Evolutionary conservation across 2,329 filamentous ascomycete species (phyloP).

Genomic region (Paracamarosporium sp.): DNA sequence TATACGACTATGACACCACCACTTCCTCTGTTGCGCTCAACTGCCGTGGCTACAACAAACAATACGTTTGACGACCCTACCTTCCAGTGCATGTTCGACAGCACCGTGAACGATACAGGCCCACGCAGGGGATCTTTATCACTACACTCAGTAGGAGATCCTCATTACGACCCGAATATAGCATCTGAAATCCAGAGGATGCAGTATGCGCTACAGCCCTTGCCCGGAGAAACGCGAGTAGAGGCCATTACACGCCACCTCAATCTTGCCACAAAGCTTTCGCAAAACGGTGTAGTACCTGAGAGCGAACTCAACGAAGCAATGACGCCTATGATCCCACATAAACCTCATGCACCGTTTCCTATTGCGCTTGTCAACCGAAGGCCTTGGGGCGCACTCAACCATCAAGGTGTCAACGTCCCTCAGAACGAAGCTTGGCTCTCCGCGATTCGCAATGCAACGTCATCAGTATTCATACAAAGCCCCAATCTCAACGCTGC

Average conservation of each 20-base stretch:
- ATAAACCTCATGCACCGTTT: constrained; percentile 61
- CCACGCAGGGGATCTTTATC: constrained; percentile 43
- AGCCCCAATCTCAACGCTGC: constrained; percentile 78
- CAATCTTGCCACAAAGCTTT: constrained; percentile 61
- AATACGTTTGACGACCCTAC: constrained; percentile 36
- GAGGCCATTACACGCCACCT: constrained; percentile 70
- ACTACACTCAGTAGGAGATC: constrained; percentile 64
- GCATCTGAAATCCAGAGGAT: constrained; percentile 67
- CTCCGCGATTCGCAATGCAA: constrained; percentile 70
- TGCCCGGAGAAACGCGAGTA: constrained; percentile 59
- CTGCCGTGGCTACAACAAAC: constrained; percentile 51
- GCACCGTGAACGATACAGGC: neutral
- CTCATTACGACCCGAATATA: constrained; percentile 70
- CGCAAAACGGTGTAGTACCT: constrained; percentile 61
- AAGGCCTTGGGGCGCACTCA: constrained; percentile 69
- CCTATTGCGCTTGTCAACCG: constrained; percentile 77
- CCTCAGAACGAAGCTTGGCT: constrained; percentile 81
- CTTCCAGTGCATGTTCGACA: constrained; percentile 21
- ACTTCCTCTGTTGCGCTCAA: constrained; percentile 61
- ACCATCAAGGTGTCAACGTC: constrained; percentile 65
- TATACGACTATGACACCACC: constrained; percentile 66
- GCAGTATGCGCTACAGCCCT: constrained; percentile 62
- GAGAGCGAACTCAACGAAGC: constrained; percentile 60
- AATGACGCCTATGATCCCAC: constrained; percentile 72
- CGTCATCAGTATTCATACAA: constrained; percentile 74